Evolutionary conservation across 2,329 filamentous ascomycete species (phyloP), one percentile per base, ranked within the genome.

Genomic region (Diaporthe nobilis): DNA sequence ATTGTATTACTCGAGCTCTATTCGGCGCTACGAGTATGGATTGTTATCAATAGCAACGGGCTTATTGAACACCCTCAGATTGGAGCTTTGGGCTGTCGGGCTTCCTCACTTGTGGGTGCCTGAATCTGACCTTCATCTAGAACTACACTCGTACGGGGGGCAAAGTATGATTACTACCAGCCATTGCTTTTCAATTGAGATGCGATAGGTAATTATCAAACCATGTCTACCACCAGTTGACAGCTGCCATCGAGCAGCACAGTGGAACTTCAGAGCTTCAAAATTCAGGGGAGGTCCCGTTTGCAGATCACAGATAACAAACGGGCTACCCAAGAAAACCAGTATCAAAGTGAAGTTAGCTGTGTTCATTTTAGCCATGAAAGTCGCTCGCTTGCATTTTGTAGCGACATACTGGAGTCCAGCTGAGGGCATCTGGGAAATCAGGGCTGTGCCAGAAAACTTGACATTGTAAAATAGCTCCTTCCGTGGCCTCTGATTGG

Each of bases 401-500:
- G 49, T n/a, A 5, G 15, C 25, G 10, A 31, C 25, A 6, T 55
- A 8, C 13, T 55, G 13, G 25, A 55, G 13, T 15, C 17, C 25
- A 55, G 4, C 6, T 31, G 53, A 17, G 12, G 25, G 53, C 25
- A 20, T 55, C 8, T 28, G 28, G 15, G 15, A 55, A 31, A 55
- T 2, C 6, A 28, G 4, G 15, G 28, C 17, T 55, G 13, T 15
- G 53, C 25, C 53, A 55, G 8, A 25, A 31, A 25, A 25, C 37
- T 25, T 3, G 13, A 10, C 3, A 1, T 34, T 7, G 8, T 8
- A 8, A 34, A 34, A 34, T 5, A 37, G 20, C 7, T 37, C 2
- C n/a, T 53, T 39, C 13, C 47, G 8, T 39, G 31, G 20, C 3
- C 31, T 68, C 63, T 68, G 63, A 47, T 68, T 68, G 63, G 63